Evolutionary conservation across 2,329 filamentous ascomycete species (phyloP).

Genomic region (Epichloe scottii): DNA sequence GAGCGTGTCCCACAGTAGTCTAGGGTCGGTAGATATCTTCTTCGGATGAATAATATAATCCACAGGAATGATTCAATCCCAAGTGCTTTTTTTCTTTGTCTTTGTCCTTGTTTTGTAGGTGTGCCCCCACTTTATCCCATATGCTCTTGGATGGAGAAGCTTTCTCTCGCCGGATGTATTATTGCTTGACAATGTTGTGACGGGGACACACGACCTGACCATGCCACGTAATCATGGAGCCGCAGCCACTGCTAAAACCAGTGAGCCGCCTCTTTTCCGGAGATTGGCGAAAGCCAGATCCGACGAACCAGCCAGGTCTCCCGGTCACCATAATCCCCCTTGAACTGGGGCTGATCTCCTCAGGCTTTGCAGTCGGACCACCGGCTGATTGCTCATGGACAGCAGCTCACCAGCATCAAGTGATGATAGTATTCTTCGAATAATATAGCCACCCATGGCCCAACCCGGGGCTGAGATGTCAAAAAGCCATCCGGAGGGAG

Average conservation of each 20-base stretch:
- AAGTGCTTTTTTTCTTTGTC: not conserved
- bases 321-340: not conserved
- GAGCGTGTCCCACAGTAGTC: constrained; percentile 19
- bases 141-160: not conserved
- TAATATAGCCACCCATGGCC: not conserved
- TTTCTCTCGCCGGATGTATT: not conserved
- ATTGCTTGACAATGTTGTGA: not conserved
- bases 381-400: not conserved
- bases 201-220: not conserved
- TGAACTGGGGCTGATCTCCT: not conserved
- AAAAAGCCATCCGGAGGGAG: not conserved
- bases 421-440: not conserved
- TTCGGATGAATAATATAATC: constrained; percentile 11
- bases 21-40: constrained; percentile 17
- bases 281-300: not conserved
- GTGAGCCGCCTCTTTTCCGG: not conserved
- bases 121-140: not conserved
- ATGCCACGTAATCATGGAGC: not conserved
- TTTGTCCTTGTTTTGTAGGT: not conserved
- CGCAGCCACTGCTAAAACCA: not conserved
- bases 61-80: constrained; percentile 1
- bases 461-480: not conserved
- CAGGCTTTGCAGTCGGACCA: not conserved
- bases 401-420: not conserved
- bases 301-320: not conserved